Percentiles rank a stretch among this genome's conserved stretches.
phyloP scores from a whole-genome alignment of 306 rosid species.

The Cucurbita ficifolia region DNA sequence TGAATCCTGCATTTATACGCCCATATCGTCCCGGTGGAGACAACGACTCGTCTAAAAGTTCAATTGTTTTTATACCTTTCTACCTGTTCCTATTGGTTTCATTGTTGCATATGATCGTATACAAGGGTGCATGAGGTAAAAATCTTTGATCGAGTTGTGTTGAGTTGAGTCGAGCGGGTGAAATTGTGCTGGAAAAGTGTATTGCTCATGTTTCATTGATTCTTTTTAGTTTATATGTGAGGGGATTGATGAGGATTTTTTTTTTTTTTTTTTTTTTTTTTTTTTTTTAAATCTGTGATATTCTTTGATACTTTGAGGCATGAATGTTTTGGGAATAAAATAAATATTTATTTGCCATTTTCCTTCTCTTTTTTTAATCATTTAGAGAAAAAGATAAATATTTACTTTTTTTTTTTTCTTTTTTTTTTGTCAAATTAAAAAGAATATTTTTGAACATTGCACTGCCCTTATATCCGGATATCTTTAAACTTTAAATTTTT shows the following conservation, averaged over 20 bases:
- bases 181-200: neutral
- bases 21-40: conserved; percentile 21
- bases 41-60: neutral
- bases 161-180: neutral
- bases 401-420: too few species aligned
- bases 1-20: conserved; percentile 86
- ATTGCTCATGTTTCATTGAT: neutral
- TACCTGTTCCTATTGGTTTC: neutral
- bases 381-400: neutral
- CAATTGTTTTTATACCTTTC: neutral
- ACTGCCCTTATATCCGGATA: too few species aligned
- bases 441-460: too few species aligned
- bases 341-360: neutral
- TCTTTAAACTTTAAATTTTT: too few species aligned
- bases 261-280: neutral
- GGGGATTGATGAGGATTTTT: neutral
- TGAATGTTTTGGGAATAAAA: neutral
- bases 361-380: neutral
- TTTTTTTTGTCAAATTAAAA: too few species aligned
- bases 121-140: neutral
- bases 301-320: neutral
- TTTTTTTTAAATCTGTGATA: neutral
- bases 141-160: neutral
- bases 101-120: neutral
- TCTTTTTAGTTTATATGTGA: neutral